A percentile compares a stretch with the other conserved stretches of the same genome.
phyloP scores from a whole-genome alignment of 305 asterid species.

The Ilex paraguariensis region DNA sequence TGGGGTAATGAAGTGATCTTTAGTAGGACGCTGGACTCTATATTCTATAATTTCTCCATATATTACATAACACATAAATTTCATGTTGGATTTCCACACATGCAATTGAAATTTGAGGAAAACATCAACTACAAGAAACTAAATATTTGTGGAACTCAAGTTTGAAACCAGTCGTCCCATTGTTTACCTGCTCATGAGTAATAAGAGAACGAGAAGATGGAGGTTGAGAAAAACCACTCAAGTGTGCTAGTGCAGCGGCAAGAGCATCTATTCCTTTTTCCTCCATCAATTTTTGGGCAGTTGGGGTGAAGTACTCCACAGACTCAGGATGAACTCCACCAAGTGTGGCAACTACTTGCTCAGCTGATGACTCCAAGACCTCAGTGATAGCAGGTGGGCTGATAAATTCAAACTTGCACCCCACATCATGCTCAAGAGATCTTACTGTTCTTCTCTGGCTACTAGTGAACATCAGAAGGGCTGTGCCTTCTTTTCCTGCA shows the following conservation, averaged over 20 bases:
- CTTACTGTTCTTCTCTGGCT: slow-evolving; percentile 79
- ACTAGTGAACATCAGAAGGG: slow-evolving; percentile 76
- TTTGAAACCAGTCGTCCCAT: slow-evolving; percentile 1
- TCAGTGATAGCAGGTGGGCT: slow-evolving; percentile 80
- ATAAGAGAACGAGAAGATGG: slow-evolving; percentile 93
- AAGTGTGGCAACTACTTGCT: slow-evolving; percentile 83
- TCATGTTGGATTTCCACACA: no score
- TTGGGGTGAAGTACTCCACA: slow-evolving; percentile 68
- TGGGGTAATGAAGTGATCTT: no score
- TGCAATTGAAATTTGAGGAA: not conserved
- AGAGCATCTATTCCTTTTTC: slow-evolving; percentile 67
- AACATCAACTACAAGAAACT: no score
- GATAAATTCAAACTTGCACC: slow-evolving; percentile 71
- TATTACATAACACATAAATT: no score
- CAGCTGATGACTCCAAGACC: slow-evolving; percentile 85
- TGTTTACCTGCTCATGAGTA: slow-evolving; percentile 75
- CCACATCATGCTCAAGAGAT: slow-evolving; percentile 85
- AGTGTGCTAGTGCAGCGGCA: slow-evolving; percentile 85
- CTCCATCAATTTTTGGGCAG: slow-evolving; percentile 71
- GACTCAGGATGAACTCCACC: slow-evolving; percentile 88
- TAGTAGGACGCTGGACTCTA: no score
- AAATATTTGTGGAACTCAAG: not conserved
- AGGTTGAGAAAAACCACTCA: slow-evolving; percentile 90
- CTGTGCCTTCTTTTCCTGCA: slow-evolving; percentile 84
- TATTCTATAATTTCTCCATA: no score